Percentiles rank a stretch among this genome's conserved stretches.
These are phyloP conservation scores for Mucuna pruriens DNA, from an alignment of 306 rosid genomes.

Conservation along the genomic window DNA sequence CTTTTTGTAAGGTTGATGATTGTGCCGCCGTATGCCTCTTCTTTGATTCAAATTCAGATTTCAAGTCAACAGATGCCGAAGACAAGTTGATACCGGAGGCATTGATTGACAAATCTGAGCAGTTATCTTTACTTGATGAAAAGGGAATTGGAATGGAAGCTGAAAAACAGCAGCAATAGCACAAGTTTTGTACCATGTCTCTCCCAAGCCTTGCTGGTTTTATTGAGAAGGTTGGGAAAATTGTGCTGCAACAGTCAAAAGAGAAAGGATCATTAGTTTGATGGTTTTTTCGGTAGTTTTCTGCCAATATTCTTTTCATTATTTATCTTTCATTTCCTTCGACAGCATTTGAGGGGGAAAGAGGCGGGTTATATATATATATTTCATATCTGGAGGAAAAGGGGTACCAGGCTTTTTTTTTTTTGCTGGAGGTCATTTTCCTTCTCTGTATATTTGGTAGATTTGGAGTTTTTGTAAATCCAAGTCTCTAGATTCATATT, in stretches of 20 bases:
- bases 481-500: conserved; percentile 49
- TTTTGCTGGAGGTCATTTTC: conserved; percentile 50
- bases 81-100: conserved; percentile 36
- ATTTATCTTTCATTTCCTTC: conserved; percentile 46
- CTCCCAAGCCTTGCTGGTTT: conserved; percentile 56
- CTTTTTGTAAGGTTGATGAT: conserved; percentile 77
- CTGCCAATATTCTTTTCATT: conserved; percentile 54
- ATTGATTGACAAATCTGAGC: conserved; percentile 33
- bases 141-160: conserved; percentile 38
- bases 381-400: conserved; percentile 53
- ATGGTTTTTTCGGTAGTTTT: conserved; percentile 35
- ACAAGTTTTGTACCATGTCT: conserved; percentile 38
- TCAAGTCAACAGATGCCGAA: conserved; percentile 18
- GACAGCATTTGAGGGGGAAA: conserved; percentile 37
- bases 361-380: conserved; percentile 22
- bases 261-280: conserved; percentile 46
- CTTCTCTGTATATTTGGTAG: conserved; percentile 48
- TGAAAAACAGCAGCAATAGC: conserved; percentile 43
- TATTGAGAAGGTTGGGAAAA: conserved; percentile 47
- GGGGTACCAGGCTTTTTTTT: conserved; percentile 52
- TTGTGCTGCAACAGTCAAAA: conserved; percentile 36
- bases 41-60: conserved; percentile 51
- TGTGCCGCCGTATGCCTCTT: conserved; percentile 92
- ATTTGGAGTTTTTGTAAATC: conserved; percentile 63
- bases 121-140: conserved; percentile 37